A percentile compares a stretch with the other conserved stretches of the same genome.
Evolutionary conservation across 2,329 filamentous ascomycete species (phyloP).

Genomic region (Aureobasidium sp.): DNA sequence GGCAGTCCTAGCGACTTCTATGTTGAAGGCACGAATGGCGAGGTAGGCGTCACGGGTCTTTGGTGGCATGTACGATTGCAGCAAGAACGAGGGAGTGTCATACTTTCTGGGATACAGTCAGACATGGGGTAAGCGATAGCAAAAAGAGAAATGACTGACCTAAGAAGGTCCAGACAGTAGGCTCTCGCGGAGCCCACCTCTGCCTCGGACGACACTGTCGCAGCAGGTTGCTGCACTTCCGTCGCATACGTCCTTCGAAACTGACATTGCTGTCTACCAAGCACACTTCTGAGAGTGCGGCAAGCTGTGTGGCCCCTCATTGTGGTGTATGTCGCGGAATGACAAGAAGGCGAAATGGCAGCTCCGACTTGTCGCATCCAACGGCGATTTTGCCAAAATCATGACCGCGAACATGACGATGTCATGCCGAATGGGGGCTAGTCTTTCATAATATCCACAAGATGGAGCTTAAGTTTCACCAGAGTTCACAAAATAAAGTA

Average conservation of each 20-base stretch:
- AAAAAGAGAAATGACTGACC: slow-evolving; percentile 31
- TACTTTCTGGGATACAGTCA: slow-evolving; percentile 54
- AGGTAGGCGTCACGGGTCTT: slow-evolving; percentile 76
- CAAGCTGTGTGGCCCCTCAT: not conserved
- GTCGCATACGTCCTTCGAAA: slow-evolving; percentile 12
- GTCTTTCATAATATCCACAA: not conserved
- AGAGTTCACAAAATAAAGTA: not conserved
- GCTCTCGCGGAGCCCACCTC: slow-evolving; percentile 49
- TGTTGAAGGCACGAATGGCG: slow-evolving; percentile 83
- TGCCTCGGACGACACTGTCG: slow-evolving; percentile 22
- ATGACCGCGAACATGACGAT: slow-evolving; percentile 8
- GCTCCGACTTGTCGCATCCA: not conserved
- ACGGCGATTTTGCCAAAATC: not conserved
- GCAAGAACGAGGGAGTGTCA: slow-evolving; percentile 80
- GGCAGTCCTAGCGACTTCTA: slow-evolving; percentile 83
- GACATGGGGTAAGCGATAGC: not conserved
- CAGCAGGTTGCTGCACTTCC: slow-evolving; percentile 18
- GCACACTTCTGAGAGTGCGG: not conserved
- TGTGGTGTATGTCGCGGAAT: no score
- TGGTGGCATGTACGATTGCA: slow-evolving; percentile 75
- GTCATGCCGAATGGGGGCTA: not conserved
- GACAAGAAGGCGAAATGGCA: not conserved
- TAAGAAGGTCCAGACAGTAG: slow-evolving; percentile 54
- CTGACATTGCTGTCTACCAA: not conserved
- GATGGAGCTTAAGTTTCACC: not conserved